phyloP scores from a whole-genome alignment of 225 moss, liverwort and hornwort species.

The Physcomitrium patens region DNA sequence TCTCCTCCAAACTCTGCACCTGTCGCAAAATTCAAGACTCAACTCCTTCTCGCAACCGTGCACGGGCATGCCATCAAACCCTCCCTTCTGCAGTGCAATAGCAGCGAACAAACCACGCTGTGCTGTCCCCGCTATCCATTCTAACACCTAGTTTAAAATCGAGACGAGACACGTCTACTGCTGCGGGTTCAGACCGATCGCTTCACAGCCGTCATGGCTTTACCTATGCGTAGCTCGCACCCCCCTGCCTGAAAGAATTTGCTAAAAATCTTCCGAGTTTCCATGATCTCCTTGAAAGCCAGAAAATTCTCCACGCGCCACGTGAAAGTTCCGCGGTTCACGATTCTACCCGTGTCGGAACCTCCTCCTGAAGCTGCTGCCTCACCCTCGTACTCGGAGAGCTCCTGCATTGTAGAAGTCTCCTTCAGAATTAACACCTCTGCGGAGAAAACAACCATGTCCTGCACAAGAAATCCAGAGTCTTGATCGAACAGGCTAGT shows the following conservation, averaged over 20 bases:
- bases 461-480: slow-evolving; percentile 97
- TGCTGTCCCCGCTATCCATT: slow-evolving; percentile 27
- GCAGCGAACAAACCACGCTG: slow-evolving; percentile 2
- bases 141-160: neutral
- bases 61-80: slow-evolving; percentile 8
- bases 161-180: too few species aligned
- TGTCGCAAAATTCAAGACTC: neutral
- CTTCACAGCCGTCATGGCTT: slow-evolving; percentile 35
- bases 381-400: slow-evolving; percentile 88
- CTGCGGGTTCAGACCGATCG: too few species aligned
- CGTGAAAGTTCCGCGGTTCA: slow-evolving; percentile 96
- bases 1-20: slow-evolving; percentile 2
- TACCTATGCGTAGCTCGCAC: slow-evolving; percentile 99
- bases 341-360: slow-evolving; percentile 89
- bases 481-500: slow-evolving; percentile 99
- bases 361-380: slow-evolving; percentile 73
- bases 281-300: slow-evolving; percentile 99
- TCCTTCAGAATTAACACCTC: slow-evolving; percentile 99
- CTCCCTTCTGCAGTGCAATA: slow-evolving; percentile 18
- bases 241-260: slow-evolving; percentile 99
- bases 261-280: slow-evolving; percentile 99
- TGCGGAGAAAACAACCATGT: slow-evolving; percentile 96
- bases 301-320: slow-evolving; percentile 99
- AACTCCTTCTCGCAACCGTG: neutral
- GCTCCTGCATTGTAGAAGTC: slow-evolving; percentile 96